Evolutionary conservation across 1,284 basidiomycete species (phyloP).

Genomic region (Marasmius oreades): DNA sequence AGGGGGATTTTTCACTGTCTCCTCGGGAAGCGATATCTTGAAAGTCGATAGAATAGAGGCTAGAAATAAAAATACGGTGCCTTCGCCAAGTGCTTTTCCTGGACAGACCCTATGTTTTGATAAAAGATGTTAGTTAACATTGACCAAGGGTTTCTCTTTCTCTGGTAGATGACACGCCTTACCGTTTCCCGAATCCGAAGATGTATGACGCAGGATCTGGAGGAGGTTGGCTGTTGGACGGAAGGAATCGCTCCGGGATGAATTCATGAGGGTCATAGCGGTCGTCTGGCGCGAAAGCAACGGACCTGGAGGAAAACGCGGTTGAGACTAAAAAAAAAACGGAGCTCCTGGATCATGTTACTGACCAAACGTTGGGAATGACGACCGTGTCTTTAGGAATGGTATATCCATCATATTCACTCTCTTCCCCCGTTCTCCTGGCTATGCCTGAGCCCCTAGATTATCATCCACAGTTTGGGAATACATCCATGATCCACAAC

Average conservation of each 20-base stretch:
- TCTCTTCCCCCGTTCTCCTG: conserved; percentile 1
- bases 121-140: not conserved
- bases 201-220: conserved; percentile 7
- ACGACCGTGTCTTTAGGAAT: conserved; percentile 11
- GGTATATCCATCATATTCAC: conserved; percentile 6
- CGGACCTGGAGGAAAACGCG: conserved; percentile 2
- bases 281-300: conserved; percentile 7
- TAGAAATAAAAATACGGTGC: conserved; percentile 1
- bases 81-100: conserved; percentile 8
- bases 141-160: not conserved
- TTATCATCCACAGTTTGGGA: not conserved
- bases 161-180: not conserved
- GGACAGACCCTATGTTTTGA: conserved; percentile 8
- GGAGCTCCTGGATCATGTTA: not conserved
- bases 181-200: conserved; percentile 14
- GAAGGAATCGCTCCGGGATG: conserved; percentile 13
- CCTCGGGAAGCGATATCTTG: conserved; percentile 1
- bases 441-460: conserved; percentile 7
- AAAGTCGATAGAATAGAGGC: conserved; percentile 4
- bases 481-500: not conserved
- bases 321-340: no score
- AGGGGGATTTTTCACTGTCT: not conserved
- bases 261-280: conserved; percentile 10
- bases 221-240: not conserved
- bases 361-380: conserved; percentile 13